Evolutionary conservation across 192 early-diverging fungal species (phyloP).

Genomic region (Gonapodya prolifera): DNA sequence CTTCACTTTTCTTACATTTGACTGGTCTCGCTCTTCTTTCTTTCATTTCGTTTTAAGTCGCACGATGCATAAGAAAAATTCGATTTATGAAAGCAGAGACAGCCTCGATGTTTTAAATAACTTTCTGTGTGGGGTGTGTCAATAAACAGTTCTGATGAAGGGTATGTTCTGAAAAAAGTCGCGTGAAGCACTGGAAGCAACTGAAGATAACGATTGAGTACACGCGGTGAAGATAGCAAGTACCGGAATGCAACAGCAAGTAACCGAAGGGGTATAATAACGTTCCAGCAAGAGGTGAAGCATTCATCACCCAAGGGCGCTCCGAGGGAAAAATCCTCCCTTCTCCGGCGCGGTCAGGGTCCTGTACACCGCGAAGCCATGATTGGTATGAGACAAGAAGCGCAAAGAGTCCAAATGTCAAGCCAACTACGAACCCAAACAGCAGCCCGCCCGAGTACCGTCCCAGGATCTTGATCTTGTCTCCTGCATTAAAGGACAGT

Average conservation of each 20-base stretch:
- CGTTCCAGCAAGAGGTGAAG: not conserved
- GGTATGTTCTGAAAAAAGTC: not conserved
- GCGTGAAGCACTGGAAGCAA: not conserved
- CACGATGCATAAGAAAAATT: no score
- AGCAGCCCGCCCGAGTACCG: not conserved
- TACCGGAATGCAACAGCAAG: not conserved
- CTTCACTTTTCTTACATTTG: no score
- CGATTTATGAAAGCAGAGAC: not conserved
- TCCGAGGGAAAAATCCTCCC: not conserved
- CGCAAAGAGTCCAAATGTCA: not conserved
- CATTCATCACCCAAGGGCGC: not conserved
- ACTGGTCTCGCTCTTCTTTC: no score
- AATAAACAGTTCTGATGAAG: not conserved
- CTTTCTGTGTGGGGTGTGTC: not conserved
- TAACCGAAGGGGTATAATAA: not conserved
- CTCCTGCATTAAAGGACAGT: not conserved
- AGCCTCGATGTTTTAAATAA: not conserved
- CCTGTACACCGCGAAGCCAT: not conserved
- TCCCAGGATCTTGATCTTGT: not conserved
- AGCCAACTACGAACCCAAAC: not conserved
- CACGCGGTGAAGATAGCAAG: not conserved
- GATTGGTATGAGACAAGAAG: not conserved
- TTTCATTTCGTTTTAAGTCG: not conserved
- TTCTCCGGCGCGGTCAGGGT: not conserved
- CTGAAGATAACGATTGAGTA: not conserved